Evolutionary conservation across 805 yeast species (phyloP).

Genomic region (Jamesozyma gamospora): DNA sequence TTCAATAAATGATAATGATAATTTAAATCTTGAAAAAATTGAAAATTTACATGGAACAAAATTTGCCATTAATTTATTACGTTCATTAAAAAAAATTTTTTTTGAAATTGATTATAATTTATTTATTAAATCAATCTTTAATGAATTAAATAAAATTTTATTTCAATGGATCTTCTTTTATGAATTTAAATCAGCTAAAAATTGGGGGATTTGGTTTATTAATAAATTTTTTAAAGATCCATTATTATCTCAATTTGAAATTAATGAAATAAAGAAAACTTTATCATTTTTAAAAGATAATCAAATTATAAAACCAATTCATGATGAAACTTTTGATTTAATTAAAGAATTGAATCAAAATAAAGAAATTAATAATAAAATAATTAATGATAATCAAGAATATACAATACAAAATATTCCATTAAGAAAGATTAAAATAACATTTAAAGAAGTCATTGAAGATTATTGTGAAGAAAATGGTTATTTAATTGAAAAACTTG

Average conservation of each 20-base stretch:
- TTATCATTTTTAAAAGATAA: conserved; percentile 6
- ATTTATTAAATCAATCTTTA: conserved; percentile 11
- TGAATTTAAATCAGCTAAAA: conserved; percentile 1
- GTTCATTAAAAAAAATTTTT: conserved; percentile 9
- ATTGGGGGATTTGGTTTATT: conserved; percentile 19
- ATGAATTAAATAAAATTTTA: conserved; percentile 16
- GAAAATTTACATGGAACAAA: conserved; percentile 5
- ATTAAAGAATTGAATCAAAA: background rate
- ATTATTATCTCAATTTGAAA: background rate
- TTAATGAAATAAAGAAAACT: conserved; percentile 2
- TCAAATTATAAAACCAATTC: conserved; percentile 7
- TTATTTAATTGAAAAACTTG: conserved; percentile 22
- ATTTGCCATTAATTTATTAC: conserved; percentile 8
- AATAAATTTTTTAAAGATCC: conserved; percentile 8
- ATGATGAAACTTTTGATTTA: conserved; percentile 16
- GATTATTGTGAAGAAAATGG: conserved; percentile 46
- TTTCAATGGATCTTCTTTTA: conserved; percentile 20
- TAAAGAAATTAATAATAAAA: background rate
- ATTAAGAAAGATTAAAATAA: conserved; percentile 28
- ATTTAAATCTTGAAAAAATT: conserved; percentile 1
- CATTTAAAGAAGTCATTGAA: conserved; percentile 58
- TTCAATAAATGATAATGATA: background rate
- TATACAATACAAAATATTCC: conserved; percentile 31
- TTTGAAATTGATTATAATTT: conserved; percentile 4
- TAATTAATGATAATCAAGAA: background rate